phyloP scores from a whole-genome alignment of 305 asterid species.

The Fraxinus albicans region DNA sequence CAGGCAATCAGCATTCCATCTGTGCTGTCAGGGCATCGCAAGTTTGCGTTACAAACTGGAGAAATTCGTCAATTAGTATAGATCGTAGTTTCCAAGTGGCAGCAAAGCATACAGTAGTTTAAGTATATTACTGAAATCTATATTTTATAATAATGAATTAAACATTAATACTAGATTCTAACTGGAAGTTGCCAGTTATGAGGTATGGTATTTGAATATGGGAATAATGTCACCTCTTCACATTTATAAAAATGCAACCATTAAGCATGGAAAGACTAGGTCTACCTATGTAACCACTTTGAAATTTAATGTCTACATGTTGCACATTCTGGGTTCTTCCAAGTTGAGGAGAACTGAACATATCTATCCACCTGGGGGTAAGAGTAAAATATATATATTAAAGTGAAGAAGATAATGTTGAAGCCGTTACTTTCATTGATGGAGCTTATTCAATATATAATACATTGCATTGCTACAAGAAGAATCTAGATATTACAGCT shows the following conservation, averaged over 20 bases:
- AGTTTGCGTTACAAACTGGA: slow-evolving; percentile 74
- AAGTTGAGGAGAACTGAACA: not conserved
- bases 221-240: not conserved
- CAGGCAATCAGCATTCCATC: slow-evolving; percentile 52
- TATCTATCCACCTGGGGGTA: not conserved
- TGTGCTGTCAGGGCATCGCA: slow-evolving; percentile 76
- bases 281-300: not conserved
- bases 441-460: no score
- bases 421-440: no score
- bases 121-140: not conserved
- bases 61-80: slow-evolving; percentile 69
- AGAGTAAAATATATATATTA: no score
- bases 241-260: not conserved
- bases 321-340: not conserved
- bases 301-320: not conserved
- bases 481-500: no score
- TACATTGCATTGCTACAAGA: no score
- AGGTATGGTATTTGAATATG: not conserved
- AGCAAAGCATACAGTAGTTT: not conserved
- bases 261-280: not conserved
- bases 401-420: no score
- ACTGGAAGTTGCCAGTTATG: not conserved
- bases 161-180: not conserved
- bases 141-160: not conserved
- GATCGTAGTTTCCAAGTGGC: slow-evolving; percentile 13